Evolutionary conservation across 2,329 filamentous ascomycete genomes (phyloP), one percentile per base, ranked within the genome.

Genomic region (Aspergillus sclerotialis): DNA sequence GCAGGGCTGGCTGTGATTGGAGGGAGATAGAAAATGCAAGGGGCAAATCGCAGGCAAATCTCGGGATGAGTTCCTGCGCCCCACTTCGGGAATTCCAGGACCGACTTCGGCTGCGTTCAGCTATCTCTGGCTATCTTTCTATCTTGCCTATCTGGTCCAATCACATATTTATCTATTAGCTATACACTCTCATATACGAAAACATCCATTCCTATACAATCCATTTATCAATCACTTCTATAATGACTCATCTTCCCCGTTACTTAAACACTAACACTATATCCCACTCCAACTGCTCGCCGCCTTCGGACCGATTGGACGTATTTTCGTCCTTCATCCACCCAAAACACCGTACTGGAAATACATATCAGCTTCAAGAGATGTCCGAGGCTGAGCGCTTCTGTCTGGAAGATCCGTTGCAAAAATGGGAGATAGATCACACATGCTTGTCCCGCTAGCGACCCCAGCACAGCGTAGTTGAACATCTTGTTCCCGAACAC

Each of bases 371-470:
- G 67, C 39, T 78, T 68, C 26, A 88, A 52, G 36, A 96, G 61
- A 68, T 98, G 92, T 40, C 73, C 67, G 7, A 89, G 58, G 0
- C 77, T 69, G 35, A 98, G 63, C 1, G 84, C 82, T 62, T 98
- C 92, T 0, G 92, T 98, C 68, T 98, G 92, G 66, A 98, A 98
- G 4, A 96, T 81, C 33, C 84, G 77, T 64, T 98, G 92, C 49
- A 98, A 68, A 67, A 88, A 89, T 7, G 92, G 92, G 44, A 96
- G 80, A 61, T 96, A 98, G 35, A 98, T 87, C 36, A 98, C 93
- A 42, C 90, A 74, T 29, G 89, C 67, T 63, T 98, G 92, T 2
- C 92, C 92, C 4, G 84, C 65, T 31, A 98, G 61, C 56, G 84
- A 90, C 15, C 92, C 80, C 7, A 82, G 75, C 2, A 98, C 92